These are phyloP conservation scores for Mycena floridula DNA, from an alignment of 768 basidiomycete species.

Conservation along the genomic window DNA sequence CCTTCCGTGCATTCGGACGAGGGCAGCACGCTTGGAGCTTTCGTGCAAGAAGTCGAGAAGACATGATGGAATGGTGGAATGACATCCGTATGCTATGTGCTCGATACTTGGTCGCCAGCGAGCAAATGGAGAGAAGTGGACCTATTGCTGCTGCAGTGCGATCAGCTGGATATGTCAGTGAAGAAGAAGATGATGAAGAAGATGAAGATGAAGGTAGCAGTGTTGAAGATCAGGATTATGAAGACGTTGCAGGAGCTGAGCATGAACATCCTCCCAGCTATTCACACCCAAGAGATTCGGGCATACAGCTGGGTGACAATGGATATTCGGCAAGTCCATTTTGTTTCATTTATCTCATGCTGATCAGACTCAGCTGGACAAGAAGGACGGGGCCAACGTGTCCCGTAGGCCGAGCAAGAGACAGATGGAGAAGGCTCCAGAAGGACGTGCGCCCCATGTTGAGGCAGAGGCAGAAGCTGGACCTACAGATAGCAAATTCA, in stretches of 20 bases:
- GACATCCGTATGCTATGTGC: conserved; percentile 92
- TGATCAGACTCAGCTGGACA: conserved; percentile 25
- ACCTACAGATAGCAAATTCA: conserved; percentile 13
- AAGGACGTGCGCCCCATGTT: conserved; percentile 37
- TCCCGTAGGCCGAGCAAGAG: conserved; percentile 48
- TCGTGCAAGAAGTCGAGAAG: conserved; percentile 82
- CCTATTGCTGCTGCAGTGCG: conserved; percentile 91
- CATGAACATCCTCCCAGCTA: conserved; percentile 60
- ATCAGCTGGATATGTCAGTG: conserved; percentile 81
- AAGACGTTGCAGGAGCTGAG: conserved; percentile 29
- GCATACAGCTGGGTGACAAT: conserved; percentile 39
- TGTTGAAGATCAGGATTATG: conserved; percentile 41
- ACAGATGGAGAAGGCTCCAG: conserved; percentile 71
- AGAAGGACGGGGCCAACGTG: conserved; percentile 29
- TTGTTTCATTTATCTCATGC: conserved; percentile 1
- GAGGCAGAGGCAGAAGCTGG: conserved; percentile 1
- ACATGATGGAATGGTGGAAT: conserved; percentile 99
- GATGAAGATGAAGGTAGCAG: conserved; percentile 65
- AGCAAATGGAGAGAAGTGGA: conserved; percentile 87
- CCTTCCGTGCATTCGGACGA: conserved; percentile 24
- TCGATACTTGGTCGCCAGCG: conserved; percentile 88
- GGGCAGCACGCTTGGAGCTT: conserved; percentile 78
- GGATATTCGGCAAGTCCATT: conserved; percentile 54
- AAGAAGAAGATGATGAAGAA: conserved; percentile 48
- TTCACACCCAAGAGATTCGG: conserved; percentile 36